Base-by-base conservation (phyloP, 2,329 filamentous ascomycete genomes). In the Fusarium pininemorale region DNA sequence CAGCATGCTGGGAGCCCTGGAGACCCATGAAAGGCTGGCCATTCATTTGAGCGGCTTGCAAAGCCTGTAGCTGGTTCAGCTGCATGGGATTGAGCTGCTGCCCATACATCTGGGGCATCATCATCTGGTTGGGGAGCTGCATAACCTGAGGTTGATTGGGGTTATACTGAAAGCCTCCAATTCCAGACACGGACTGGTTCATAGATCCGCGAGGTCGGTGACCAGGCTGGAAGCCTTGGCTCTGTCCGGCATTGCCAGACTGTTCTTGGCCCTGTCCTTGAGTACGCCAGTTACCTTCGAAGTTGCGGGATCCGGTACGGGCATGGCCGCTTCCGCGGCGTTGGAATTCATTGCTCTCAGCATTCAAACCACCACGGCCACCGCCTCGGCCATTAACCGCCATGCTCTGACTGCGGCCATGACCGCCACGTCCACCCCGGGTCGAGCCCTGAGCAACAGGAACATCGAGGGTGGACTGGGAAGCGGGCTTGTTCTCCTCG, bases 241-340 rank as follows among this genome's bases (percentile, higher is more conserved):
- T 89, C 82, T 90, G 92, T 78, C 87, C 87, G 64, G 80, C 81
- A 63, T 79, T 81, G 62, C 78, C 81, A 47, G 81, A 59, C 78
- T 86, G 85, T 61, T 92, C 92, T 81, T 94, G 93, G 79, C 88
- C 87, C 74, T 89, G 87, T 75, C 80, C 80, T 77, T 93, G 95
- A 79, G 95, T 97, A 79, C 96, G 93, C 96, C 96, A 99, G 84
- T 99, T 99, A 79, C 95, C 92, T 77, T 99, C 96, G 80, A 98
- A 98, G 84, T 98, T 99, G 73, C 96, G 91, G 30, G 96, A 99
- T 16, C 90, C 90, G 38, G 92, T 92, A 71, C 96, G 91, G 73
- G 90, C 92, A 81, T 99, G 96, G 64, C 94, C 92, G 47, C 93
- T 93, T 77, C 92, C 91, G 77, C 94, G 93, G 70, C 94, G 92